Evolutionary conservation across 495 filamentous ascomycete species (phyloP).

Genomic region (Aspergillus olivimuriae): DNA sequence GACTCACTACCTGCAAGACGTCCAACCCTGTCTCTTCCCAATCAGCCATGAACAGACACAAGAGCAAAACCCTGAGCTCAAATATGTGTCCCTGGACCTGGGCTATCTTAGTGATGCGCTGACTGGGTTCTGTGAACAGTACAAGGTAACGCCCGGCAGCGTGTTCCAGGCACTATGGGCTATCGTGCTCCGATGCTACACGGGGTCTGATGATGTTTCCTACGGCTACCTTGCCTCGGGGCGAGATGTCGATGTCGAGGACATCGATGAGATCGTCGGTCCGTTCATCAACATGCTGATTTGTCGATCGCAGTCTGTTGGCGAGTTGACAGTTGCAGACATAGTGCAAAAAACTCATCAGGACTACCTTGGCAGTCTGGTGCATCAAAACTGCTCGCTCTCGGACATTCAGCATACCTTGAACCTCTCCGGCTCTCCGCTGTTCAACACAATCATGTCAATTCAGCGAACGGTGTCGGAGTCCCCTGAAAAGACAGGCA

Average conservation of each 20-base stretch:
- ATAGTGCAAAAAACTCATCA: neutral
- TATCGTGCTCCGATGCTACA: slow-evolving; percentile 42
- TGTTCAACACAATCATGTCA: neutral
- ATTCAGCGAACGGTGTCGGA: too few species aligned
- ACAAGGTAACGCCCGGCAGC: neutral
- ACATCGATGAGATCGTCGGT: slow-evolving; percentile 3
- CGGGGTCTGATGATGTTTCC: slow-evolving; percentile 40
- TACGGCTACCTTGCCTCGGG: slow-evolving; percentile 7
- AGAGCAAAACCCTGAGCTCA: neutral
- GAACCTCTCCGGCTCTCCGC: neutral
- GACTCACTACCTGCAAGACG: neutral
- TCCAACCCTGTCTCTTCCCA: neutral
- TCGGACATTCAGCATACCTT: neutral
- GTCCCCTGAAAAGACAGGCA: too few species aligned
- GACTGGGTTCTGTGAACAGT: neutral
- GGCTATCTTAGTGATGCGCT: neutral
- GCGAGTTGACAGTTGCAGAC: neutral
- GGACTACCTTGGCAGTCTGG: neutral
- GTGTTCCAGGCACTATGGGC: slow-evolving; percentile 22
- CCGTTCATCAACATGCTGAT: slow-evolving; percentile 6
- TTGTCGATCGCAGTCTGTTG: slow-evolving; percentile 18
- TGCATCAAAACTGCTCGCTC: neutral
- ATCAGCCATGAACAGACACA: neutral
- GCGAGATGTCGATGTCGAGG: slow-evolving; percentile 11
- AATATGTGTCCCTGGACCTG: too few species aligned